These are phyloP conservation scores for Exophiala dermatitidis DNA, from an alignment of 2,329 filamentous ascomycete genomes.

Conservation along the genomic window DNA sequence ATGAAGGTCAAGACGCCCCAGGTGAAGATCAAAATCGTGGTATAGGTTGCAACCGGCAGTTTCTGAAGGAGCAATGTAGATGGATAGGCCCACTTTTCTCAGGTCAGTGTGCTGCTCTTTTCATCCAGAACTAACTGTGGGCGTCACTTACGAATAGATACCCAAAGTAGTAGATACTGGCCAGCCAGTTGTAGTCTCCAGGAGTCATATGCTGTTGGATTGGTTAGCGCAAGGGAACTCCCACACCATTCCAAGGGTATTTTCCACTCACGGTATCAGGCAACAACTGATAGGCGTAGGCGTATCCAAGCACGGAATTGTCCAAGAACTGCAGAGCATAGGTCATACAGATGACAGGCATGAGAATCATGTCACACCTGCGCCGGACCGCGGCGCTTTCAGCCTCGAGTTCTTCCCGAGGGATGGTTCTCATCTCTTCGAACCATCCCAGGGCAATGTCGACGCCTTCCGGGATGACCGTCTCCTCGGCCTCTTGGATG, in stretches of 20 bases:
- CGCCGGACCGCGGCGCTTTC: constrained; percentile 2
- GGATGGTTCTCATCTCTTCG: constrained; percentile 7
- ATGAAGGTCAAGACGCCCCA: constrained; percentile 38
- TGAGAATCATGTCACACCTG: constrained; percentile 4
- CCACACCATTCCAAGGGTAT: too few species aligned
- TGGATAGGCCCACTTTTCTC: constrained; percentile 33
- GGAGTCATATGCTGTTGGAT: constrained; percentile 26
- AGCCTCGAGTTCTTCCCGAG: constrained; percentile 1
- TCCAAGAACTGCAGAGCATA: constrained; percentile 45
- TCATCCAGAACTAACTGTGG: neutral
- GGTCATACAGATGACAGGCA: constrained; percentile 27
- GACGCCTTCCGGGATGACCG: constrained; percentile 2
- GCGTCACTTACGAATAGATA: constrained; percentile 32
- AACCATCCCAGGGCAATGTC: constrained; percentile 4
- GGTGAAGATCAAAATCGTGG: constrained; percentile 34
- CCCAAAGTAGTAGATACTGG: constrained; percentile 41
- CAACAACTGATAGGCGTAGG: constrained; percentile 34
- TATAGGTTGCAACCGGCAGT: constrained; percentile 38
- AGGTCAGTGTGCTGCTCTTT: neutral
- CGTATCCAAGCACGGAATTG: constrained; percentile 39
- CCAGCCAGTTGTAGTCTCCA: constrained; percentile 37
- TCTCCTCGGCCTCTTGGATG: neutral
- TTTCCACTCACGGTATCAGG: constrained; percentile 24
- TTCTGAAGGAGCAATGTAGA: constrained; percentile 38
- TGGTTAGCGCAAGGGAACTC: neutral